Evolutionary conservation across 106 monocot genomes (phyloP), one percentile per base, ranked within the genome.

Genomic region (Dactylorhiza incarnata): DNA sequence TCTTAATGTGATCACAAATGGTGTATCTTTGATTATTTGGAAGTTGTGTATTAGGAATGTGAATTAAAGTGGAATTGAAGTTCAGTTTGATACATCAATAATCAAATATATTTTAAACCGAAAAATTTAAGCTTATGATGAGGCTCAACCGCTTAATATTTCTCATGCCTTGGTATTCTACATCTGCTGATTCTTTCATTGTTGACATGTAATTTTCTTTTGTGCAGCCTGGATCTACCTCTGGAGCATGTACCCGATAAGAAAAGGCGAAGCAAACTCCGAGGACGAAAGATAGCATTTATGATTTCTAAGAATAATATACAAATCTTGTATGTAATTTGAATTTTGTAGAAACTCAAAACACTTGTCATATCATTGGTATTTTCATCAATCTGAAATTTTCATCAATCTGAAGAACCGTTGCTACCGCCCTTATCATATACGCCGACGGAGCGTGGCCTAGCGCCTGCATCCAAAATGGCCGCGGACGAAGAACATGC

Each of bases 151-250:
- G 56, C 14, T 5, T 14, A 58, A 58, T 58, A 14, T 16, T 58
- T 58, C 37, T 37, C 37, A 37, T 37, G 37, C 37, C 37, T 37
- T 37, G 2, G 37, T 37, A 37, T 37, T 37, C 37, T 37, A 37
- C 0, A 37, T 37, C 37, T 37, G 37, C 37, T 37, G 37, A 72
- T 48, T 14, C 19, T 20, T 49, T 23, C 47, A 45, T 55, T 76
- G 7, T 7, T 66, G 49, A 17, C 76, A 63, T 37, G 22, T 23
- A 13, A 47, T 25, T 47, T 75, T 70, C 62, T 15, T 54, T 81
- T 5, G 4, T 81, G 3, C 75, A 81, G 81, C 66, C 53, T 75
- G 69, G 68, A 46, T 75, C 81, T 43, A 76, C 58, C 7, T 71
- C 69, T 26, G 29, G 55, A 75, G 45, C 66, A 15, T 75, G 81